Evolutionary conservation across 140 eudicot species (phyloP), one percentile per base, ranked within the genome.

Genomic region (Anethum foeniculum): DNA sequence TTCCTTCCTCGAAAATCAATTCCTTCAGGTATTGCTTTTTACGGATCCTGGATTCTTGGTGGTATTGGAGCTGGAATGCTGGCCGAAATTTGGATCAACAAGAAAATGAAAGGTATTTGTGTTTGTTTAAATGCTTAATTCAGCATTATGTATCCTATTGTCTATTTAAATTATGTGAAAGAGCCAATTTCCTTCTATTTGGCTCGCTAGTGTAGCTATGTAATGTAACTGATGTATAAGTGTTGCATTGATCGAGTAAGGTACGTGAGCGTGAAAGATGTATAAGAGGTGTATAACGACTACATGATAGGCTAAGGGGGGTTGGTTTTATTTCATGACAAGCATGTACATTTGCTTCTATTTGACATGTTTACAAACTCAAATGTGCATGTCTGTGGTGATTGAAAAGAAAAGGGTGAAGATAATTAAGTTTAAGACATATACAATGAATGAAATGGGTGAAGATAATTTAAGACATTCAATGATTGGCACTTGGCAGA

Each of bases 41-140:
- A 89, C 79, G 97, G 98, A 28, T 82, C 97, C 1, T 94, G 89
- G 79, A 90, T 90, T 85, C 93, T 83, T 82, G 98, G 87, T 76
- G 97, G 98, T 32, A 81, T 94, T 84, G 98, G 97, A 79, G 97
- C 97, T n/a, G 98, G 98, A 77, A 94, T 94, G 98, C 83, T 94
- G 54, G 81, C 90, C 27, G 97, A 94, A 85, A 81, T 90, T 76
- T 90, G 97, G 98, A 90, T 94, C 71, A 90, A 94, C 82, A 94
- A 94, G 90, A 92, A 92, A 80, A 86, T 90, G 79, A 88, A 92
- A 92, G 98, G 98, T 94, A 89, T 58, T 18, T 60, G 69, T 60
- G 32, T 60, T 60, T 4, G 69, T 60, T n/a, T n/a, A 8, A 60
- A n/a, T 60, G 69, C 34, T 25, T 23, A 27, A 9, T 1, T 7